Evolutionary conservation across 176 grass and related monocot species (phyloP).

Genomic region (Musa beccarii): DNA sequence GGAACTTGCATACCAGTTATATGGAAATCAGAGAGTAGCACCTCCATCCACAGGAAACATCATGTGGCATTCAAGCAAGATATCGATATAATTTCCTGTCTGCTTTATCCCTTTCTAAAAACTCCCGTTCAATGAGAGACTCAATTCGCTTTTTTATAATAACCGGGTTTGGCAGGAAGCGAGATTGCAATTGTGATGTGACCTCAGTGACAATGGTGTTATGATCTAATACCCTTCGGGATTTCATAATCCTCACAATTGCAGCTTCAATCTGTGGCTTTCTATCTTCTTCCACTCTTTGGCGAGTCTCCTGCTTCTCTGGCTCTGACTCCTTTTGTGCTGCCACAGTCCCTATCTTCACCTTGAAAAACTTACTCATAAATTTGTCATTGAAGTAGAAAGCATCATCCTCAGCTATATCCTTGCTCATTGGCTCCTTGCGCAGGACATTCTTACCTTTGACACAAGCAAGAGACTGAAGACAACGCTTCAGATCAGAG

Average conservation of each 20-base stretch:
- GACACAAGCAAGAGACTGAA: constrained; percentile 92
- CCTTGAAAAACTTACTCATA: constrained; percentile 90
- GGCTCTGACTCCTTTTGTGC: constrained; percentile 92
- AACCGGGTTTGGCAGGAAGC: constrained; percentile 92
- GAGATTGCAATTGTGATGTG: constrained; percentile 80
- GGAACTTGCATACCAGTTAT: background rate
- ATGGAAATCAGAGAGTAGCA: no score
- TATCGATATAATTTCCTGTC: constrained; percentile 97
- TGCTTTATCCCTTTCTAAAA: constrained; percentile 93
- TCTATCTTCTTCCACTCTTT: constrained; percentile 92
- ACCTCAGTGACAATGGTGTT: constrained; percentile 90
- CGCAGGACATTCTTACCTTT: constrained; percentile 96
- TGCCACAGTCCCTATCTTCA: constrained; percentile 93
- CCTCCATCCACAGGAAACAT: no score
- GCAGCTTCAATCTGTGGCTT: constrained; percentile 96
- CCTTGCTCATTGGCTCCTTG: constrained; percentile 98
- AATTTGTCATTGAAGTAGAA: constrained; percentile 97
- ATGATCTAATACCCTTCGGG: constrained; percentile 83
- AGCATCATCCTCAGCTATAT: constrained; percentile 88
- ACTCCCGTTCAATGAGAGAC: constrained; percentile 88
- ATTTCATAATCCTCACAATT: constrained; percentile 95
- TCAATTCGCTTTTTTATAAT: constrained; percentile 96
- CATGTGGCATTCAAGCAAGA: constrained; percentile 44
- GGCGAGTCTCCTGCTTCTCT: constrained; percentile 90
- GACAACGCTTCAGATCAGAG: constrained; percentile 83